Percentiles rank a stretch among this genome's conserved stretches.
phyloP scores from a whole-genome alignment of 2,329 filamentous ascomycete species.

The Pseudogymnoascus pannorum region DNA sequence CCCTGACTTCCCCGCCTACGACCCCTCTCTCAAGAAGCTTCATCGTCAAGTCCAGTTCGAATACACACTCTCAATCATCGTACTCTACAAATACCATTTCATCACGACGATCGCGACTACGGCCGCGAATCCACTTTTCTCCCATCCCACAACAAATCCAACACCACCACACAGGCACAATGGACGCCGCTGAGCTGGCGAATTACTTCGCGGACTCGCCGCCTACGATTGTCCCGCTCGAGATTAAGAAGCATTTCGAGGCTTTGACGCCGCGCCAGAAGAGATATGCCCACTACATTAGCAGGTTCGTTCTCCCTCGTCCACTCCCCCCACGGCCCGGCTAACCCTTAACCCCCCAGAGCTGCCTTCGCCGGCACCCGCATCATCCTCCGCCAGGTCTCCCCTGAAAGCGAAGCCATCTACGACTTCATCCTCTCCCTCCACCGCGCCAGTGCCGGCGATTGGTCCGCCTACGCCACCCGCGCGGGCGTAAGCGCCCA shows the following conservation, averaged over 20 bases:
- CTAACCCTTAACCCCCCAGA: conserved; percentile 36
- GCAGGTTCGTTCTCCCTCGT: conserved; percentile 47
- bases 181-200: conserved; percentile 53
- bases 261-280: conserved; percentile 68
- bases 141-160: not conserved
- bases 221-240: conserved; percentile 77
- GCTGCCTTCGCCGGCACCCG: conserved; percentile 71
- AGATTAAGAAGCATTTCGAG: conserved; percentile 90
- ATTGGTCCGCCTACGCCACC: conserved; percentile 61
- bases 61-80: not conserved
- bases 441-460: conserved; percentile 56
- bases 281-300: conserved; percentile 86
- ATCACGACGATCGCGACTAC: not conserved
- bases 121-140: not conserved
- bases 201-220: conserved; percentile 90
- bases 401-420: conserved; percentile 72
- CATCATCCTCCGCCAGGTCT: conserved; percentile 73
- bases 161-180: conserved; percentile 22
- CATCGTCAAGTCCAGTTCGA: not conserved
- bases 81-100: not conserved
- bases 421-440: conserved; percentile 74
- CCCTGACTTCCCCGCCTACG: not conserved
- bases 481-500: conserved; percentile 58
- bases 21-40: not conserved
- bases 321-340: conserved; percentile 9